These are phyloP conservation scores for Microcos paniculata DNA, from an alignment of 345 rosid species.

Conservation along the genomic window DNA sequence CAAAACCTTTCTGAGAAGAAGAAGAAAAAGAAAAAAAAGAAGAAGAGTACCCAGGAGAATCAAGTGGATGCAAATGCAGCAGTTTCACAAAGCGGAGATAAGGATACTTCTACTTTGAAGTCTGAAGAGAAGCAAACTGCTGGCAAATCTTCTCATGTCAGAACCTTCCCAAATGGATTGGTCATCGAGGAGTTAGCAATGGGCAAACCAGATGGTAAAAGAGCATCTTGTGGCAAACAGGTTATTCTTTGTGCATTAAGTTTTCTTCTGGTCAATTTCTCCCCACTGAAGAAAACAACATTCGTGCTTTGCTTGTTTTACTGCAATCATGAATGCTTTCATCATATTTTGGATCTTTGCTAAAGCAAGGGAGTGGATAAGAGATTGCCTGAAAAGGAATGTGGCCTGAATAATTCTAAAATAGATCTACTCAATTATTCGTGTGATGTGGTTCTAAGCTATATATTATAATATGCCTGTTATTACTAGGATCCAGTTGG, in stretches of 20 bases:
- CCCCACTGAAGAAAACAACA: neutral
- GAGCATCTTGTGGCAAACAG: slow-evolving; percentile 80
- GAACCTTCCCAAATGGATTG: slow-evolving; percentile 83
- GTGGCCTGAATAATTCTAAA: neutral
- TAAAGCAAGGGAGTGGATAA: neutral
- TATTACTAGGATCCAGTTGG: neutral
- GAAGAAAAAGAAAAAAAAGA: slow-evolving; percentile 67
- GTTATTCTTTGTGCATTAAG: slow-evolving; percentile 27
- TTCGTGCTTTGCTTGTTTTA: neutral
- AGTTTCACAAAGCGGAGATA: slow-evolving; percentile 29
- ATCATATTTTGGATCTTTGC: neutral
- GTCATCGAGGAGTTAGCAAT: slow-evolving; percentile 76
- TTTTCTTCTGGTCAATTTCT: neutral
- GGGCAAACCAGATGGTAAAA: slow-evolving; percentile 90
- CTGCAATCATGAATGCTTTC: neutral
- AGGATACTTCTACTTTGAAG: slow-evolving; percentile 29
- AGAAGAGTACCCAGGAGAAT: slow-evolving; percentile 50
- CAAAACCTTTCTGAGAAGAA: slow-evolving; percentile 51
- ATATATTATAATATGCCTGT: neutral
- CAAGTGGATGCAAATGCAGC: slow-evolving; percentile 24
- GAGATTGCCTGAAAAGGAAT: neutral
- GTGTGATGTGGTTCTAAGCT: neutral
- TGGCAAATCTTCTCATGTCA: slow-evolving; percentile 56
- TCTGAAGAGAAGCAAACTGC: slow-evolving; percentile 35
- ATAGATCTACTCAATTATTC: neutral